Base-by-base conservation (phyloP, 2,329 filamentous ascomycete species). In the Trichoderma asperellum region DNA sequence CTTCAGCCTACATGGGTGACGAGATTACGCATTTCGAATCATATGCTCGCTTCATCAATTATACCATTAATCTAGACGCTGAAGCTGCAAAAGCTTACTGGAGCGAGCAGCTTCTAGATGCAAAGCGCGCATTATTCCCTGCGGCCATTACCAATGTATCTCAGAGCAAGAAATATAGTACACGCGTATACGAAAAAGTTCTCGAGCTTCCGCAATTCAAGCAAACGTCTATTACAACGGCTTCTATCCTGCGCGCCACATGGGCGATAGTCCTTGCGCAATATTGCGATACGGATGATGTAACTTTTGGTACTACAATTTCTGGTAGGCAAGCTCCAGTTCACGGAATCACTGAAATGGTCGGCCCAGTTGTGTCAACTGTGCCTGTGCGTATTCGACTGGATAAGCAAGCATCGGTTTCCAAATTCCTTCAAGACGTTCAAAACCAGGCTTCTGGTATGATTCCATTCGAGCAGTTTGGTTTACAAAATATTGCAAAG, bases 11-110 rank as follows among this genome's bases (percentile, higher is more conserved):
- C 12, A 53, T n/a, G 32, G 60, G 61, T 0, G 32, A 66, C 24
- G 14, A 69, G 8, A n/a, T 49, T 37, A 14, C 27, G 1, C 37
- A 32, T 2, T 24, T 63, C 3, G 40, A 57, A 24, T 52, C 71
- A 11, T 83, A 83, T 73, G 80, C 79, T 57, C 74, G 78, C 35
- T 71, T 71, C 11, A 70, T 71, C 21, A 65, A 66, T 5, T 71
- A 71, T 18, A 34, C 21, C 52, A 32, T 2, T 1, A 49, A 34
- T 4, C 55, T 71, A n/a, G 29, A 71, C 47, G 11, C 1, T 32
- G 58, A 57, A n/a, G 58, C 21, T 16, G 53, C 68, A 6, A 60
- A 43, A 5, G 1, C 37, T 8, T 71, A 27, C 55, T 71, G 70
- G 70, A 12, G 27, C 34, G 47, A 60, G 24, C 70, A 70, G 16